A percentile compares a stretch with the other conserved stretches of the same genome.
phyloP scores from a whole-genome alignment of 2,329 filamentous ascomycete species.

The Fusarium odoratissimum region DNA sequence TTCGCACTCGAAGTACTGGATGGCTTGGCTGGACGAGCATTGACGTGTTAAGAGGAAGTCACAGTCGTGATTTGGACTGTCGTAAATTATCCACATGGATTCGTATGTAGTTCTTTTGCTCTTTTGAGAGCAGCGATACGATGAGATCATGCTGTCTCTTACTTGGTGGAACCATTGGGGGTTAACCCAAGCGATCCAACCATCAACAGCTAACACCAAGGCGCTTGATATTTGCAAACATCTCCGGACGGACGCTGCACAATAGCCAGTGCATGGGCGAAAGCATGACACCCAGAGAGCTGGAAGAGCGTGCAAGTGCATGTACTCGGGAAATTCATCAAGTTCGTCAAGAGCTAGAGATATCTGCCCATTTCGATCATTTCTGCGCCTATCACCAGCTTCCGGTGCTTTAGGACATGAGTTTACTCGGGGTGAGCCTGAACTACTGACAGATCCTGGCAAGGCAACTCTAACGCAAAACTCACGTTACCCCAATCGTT shows the following conservation, averaged over 20 bases:
- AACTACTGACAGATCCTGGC: background rate
- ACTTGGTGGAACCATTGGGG: constrained; percentile 39
- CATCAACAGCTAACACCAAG: constrained; percentile 25
- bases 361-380: constrained; percentile 17
- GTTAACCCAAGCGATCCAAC: constrained; percentile 38
- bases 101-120: constrained; percentile 50
- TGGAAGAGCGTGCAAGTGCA: constrained; percentile 45
- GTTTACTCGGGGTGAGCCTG: background rate
- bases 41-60: constrained; percentile 18
- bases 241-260: constrained; percentile 18
- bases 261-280: constrained; percentile 9
- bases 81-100: constrained; percentile 54
- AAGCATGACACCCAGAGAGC: constrained; percentile 14
- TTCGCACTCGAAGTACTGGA: background rate
- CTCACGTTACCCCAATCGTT: background rate
- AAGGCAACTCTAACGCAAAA: background rate
- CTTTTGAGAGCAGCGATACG: constrained; percentile 28
- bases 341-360: constrained; percentile 11
- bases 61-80: constrained; percentile 24
- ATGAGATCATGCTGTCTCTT: constrained; percentile 25
- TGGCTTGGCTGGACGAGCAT: constrained; percentile 5
- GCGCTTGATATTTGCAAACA: constrained; percentile 33
- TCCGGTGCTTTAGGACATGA: constrained; percentile 5
- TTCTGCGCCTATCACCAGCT: constrained; percentile 17
- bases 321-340: constrained; percentile 21